Base-by-base conservation (phyloP, 169 alveolate genomes). In the Cryptosporidium baileyi region DNA sequence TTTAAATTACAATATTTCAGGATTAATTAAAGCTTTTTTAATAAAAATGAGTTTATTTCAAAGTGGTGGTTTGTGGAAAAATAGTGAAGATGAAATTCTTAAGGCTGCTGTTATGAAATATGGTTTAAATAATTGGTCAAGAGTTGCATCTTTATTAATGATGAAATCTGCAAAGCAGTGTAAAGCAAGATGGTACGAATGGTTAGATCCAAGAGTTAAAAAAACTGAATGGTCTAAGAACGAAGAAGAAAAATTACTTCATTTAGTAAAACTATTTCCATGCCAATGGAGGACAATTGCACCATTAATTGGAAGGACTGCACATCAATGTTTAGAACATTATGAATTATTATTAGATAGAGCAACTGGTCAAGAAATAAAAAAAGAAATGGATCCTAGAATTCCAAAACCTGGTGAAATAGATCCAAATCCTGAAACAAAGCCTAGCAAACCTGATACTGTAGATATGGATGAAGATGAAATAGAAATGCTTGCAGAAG, bases 31-130 rank as follows among this genome's bases (percentile, higher is more conserved):
- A n/a, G 41, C 32, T 11, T 5, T 2, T 11, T 38, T 15, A 47
- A 26, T 61, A 82, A 94, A 90, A 89, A 97, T 98, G 99, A 92
- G 99, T 80, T 96, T 96, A 63, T 95, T 96, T 81, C 91, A 95
- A 9, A 97, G 97, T 92, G 99, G 99, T 34, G 99, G 99, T 13
- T 96, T 98, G 62, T 98, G 99, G 99, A 98, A 98, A 91, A 98
- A 98, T 95, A 95, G 98, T 67, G 99, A 98, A 92, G 99, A 98
- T 93, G 99, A 98, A 90, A 98, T 98, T 63, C 97, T 98, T 79
- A 98, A 98, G 92, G 99, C 99, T 5, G 99, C 99, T 19, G 99
- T 98, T 45, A 98, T 98, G 99, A 98, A 98, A 90, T 98, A 98
- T 90, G 99, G 99, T 45, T 95, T 98, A 26, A 98, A 98, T 93